phyloP scores from a whole-genome alignment of 208 protist species.

The Leishmania gerbilli region DNA sequence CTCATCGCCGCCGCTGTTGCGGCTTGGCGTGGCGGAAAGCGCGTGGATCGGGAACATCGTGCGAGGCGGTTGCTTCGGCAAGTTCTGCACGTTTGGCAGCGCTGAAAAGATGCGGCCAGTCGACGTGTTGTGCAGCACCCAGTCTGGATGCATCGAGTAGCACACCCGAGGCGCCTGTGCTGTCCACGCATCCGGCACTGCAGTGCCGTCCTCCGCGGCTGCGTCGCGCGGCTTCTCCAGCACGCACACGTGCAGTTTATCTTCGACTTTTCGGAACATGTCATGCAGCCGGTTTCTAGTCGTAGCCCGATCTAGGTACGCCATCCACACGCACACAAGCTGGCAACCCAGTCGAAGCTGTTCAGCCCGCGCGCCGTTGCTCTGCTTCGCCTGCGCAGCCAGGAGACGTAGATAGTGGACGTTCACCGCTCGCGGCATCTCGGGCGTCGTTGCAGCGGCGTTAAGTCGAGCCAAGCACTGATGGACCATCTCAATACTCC shows the following conservation, averaged over 20 bases:
- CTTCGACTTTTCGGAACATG: slow-evolving; percentile 27
- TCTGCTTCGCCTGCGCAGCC: background rate
- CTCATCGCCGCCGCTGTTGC: slow-evolving; percentile 1
- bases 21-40: background rate
- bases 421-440: slow-evolving; percentile 8
- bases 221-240: slow-evolving; percentile 18
- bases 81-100: slow-evolving; percentile 65
- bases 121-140: slow-evolving; percentile 54
- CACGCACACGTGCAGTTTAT: slow-evolving; percentile 27
- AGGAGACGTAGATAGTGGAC: slow-evolving; percentile 9
- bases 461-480: slow-evolving; percentile 8
- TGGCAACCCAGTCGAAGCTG: slow-evolving; percentile 22
- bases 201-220: background rate
- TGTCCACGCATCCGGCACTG: background rate
- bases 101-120: slow-evolving; percentile 73
- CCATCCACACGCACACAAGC: slow-evolving; percentile 46
- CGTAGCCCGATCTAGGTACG: slow-evolving; percentile 40
- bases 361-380: background rate
- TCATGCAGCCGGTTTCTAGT: slow-evolving; percentile 33
- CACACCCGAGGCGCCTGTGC: slow-evolving; percentile 19
- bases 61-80: slow-evolving; percentile 46
- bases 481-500: background rate
- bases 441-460: background rate
- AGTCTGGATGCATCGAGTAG: slow-evolving; percentile 77
- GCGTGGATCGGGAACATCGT: slow-evolving; percentile 18